Base-by-base conservation (phyloP, 2,329 filamentous ascomycete species). In the Metarhizium rileyi region DNA sequence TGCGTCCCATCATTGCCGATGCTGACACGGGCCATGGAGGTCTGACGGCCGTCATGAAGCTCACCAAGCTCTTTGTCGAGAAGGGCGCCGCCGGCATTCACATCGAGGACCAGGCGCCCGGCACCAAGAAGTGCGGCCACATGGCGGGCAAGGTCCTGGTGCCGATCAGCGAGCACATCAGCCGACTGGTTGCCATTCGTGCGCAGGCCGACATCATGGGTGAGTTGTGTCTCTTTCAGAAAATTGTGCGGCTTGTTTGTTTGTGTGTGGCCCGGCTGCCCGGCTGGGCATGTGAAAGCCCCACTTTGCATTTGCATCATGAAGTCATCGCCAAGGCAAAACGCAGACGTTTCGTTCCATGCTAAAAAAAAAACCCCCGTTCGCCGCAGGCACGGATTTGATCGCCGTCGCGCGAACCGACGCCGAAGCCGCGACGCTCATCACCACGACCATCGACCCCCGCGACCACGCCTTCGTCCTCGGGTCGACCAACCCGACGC, bases 171-270 rank as follows among this genome's bases (percentile, higher is more conserved):
- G 93, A 98, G 74, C 93, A 98, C 75, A 96, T 97, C 73, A 97
- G 96, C 75, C 86, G 93, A 49, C 78, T 98, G 49, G 90, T 98
- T 46, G 90, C 93, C 59, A 97, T 98, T 67, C 86, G 93, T 53
- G 91, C 93, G 4, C 93, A 98, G 72, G 91, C 93, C 59, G 93
- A 98, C 66, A 97, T 98, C 63, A 97, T 98, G 93, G 93, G 86
- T 82, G 70, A 58, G 65, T 35, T 26, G 3, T 38, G n/a, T 23
- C 6, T 12, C 28, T 9, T 14, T 27, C 40, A 25, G 5, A 38
- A 12, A 40, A 23, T 27, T 46, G 22, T 36, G 27, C 20, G 12
- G 28, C 23, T 9, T 44, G 6, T 14, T 22, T 12, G n/a, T 20
- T 7, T n/a, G n/a, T n/a, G n/a, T n/a, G n/a, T n/a, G n/a, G n/a